Conservation (phyloP, 1,284 basidiomycete genomes). For the Ustilago loliicola region DNA sequence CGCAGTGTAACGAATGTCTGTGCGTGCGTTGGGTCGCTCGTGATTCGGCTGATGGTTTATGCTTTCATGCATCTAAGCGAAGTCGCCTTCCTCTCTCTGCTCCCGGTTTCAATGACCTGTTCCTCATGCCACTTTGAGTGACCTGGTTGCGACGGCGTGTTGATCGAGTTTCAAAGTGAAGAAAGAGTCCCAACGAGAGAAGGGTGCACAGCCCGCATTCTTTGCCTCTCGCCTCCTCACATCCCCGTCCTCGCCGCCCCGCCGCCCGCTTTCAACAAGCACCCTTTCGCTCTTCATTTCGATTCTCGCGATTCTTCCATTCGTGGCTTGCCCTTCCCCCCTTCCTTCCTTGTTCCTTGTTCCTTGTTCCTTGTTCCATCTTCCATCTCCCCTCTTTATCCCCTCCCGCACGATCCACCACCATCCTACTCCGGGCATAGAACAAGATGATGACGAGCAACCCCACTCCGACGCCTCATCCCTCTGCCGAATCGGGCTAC, state of each 20-base stretch:
- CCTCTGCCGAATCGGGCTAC: slow-evolving; percentile 32
- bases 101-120: not conserved
- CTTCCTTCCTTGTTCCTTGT: slow-evolving; percentile 2
- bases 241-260: no score
- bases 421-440: no score
- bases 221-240: no score
- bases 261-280: slow-evolving; percentile 6
- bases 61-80: slow-evolving; percentile 4
- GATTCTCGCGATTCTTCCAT: slow-evolving; percentile 7
- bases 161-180: no score
- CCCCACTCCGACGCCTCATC: not conserved
- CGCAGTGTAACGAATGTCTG: no score
- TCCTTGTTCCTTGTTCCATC: not conserved
- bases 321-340: slow-evolving; percentile 5
- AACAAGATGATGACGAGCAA: slow-evolving; percentile 37
- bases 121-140: not conserved
- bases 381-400: not conserved
- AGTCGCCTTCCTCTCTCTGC: not conserved
- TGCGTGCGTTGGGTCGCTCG: not conserved
- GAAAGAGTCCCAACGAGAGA: no score
- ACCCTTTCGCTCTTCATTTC: not conserved
- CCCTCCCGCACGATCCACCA: no score
- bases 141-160: no score
- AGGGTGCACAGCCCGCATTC: no score
- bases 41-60: not conserved